These are phyloP conservation scores for Aquanectria penicillioides DNA, from an alignment of 2,329 filamentous ascomycete species.

Conservation along the genomic window DNA sequence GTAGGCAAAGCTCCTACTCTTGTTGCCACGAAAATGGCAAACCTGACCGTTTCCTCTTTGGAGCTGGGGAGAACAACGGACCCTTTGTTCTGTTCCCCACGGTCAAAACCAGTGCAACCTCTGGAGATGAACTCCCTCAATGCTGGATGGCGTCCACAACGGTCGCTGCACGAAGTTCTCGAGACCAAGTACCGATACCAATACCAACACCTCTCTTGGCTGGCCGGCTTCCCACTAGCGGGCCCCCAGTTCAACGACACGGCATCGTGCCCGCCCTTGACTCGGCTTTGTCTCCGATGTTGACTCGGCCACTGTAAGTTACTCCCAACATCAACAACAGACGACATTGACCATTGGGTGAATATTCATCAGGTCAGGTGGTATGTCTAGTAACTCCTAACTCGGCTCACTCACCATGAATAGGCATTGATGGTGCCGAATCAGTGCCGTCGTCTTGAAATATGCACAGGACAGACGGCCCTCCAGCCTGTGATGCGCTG, in stretches of 20 bases:
- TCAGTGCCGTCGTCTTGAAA: background rate
- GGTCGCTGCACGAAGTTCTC: background rate
- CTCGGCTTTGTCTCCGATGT: constrained; percentile 22
- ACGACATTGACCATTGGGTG: background rate
- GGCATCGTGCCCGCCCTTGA: constrained; percentile 13
- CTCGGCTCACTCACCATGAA: background rate
- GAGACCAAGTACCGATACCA: background rate
- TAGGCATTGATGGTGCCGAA: constrained; percentile 10
- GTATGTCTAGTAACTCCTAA: background rate
- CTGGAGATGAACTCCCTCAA: too few relatives aligned
- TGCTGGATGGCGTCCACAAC: background rate
- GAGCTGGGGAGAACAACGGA: too few relatives aligned
- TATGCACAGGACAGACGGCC: constrained; percentile 10
- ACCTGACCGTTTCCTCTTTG: too few relatives aligned
- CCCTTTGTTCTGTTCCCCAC: too few relatives aligned
- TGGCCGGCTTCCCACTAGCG: constrained; percentile 9
- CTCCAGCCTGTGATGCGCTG: too few relatives aligned
- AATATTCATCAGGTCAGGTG: constrained; percentile 9
- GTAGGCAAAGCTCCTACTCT: too few relatives aligned
- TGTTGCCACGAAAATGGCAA: too few relatives aligned
- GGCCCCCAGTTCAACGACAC: constrained; percentile 1
- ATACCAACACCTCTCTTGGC: too few relatives aligned
- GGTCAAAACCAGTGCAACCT: too few relatives aligned
- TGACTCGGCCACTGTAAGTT: background rate
- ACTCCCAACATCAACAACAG: constrained; percentile 1